Conservation (phyloP, 352 stramenopile genomes). For the Phytopythium litorale region DNA sequence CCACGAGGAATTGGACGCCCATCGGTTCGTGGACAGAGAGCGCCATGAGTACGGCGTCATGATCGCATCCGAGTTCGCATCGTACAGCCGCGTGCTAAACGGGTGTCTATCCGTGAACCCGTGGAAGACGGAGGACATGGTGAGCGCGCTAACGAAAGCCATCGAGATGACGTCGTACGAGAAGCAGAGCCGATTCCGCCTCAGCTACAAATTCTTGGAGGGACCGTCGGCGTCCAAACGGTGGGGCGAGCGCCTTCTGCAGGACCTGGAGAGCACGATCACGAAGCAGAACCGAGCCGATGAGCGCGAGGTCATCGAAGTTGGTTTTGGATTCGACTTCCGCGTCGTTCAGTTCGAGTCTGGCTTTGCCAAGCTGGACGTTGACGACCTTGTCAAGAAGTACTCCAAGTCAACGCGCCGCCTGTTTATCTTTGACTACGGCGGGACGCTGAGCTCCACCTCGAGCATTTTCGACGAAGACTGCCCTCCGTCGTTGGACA, state of each 20-base stretch:
- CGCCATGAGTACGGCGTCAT: constrained; percentile 74
- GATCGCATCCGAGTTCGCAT: constrained; percentile 97
- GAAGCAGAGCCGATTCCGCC: constrained; percentile 60
- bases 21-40: constrained; percentile 15
- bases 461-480: constrained; percentile 64
- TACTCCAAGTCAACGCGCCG: constrained; percentile 58
- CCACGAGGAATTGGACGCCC: constrained; percentile 33
- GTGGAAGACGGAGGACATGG: constrained; percentile 93
- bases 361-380: constrained; percentile 92
- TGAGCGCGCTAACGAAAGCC: constrained; percentile 55
- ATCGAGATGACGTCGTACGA: constrained; percentile 78
- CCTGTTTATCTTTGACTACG: constrained; percentile 98
- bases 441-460: constrained; percentile 91
- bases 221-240: constrained; percentile 61
- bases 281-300: constrained; percentile 33
- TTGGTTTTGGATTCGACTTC: constrained; percentile 96
- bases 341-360: constrained; percentile 94
- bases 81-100: constrained; percentile 94
- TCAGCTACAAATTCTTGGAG: constrained; percentile 89
- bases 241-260: constrained; percentile 94
- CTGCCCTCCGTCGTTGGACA: constrained; percentile 36
- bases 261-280: constrained; percentile 90
- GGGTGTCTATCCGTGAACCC: constrained; percentile 97
- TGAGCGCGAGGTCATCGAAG: constrained; percentile 67
- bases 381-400: constrained; percentile 81